phyloP scores from a whole-genome alignment of 2,329 filamentous ascomycete species.

The Ophiostoma novo-ulmi region DNA sequence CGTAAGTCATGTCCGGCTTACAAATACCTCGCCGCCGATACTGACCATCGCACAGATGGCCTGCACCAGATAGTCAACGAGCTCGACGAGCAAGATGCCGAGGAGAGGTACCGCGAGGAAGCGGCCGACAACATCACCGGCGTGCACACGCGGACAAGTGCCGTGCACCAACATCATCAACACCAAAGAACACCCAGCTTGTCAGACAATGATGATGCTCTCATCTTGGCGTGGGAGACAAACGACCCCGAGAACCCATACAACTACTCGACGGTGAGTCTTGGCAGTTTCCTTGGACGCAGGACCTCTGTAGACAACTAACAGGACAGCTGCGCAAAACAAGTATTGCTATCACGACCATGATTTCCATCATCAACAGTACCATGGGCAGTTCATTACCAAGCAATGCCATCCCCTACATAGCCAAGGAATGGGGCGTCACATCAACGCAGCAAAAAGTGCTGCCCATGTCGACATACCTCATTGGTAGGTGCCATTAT shows the following conservation, averaged over 20 bases:
- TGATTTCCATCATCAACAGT: conserved; percentile 60
- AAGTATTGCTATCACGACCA: conserved; percentile 49
- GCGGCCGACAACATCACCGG: conserved; percentile 21
- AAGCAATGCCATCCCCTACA: conserved; percentile 56
- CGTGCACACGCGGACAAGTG: not conserved
- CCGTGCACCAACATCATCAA: not conserved
- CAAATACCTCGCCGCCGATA: not conserved
- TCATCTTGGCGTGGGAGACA: conserved; percentile 43
- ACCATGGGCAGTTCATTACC: conserved; percentile 62
- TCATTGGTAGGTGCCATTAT: conserved; percentile 33
- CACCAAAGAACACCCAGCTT: conserved; percentile 24
- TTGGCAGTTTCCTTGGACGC: not conserved
- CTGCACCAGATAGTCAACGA: conserved; percentile 20
- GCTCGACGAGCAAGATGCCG: conserved; percentile 25
- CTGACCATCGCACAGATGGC: conserved; percentile 14
- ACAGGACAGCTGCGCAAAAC: conserved; percentile 43
- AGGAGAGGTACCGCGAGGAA: conserved; percentile 25
- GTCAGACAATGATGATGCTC: conserved; percentile 30
- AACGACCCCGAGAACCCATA: conserved; percentile 50
- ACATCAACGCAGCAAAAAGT: conserved; percentile 43
- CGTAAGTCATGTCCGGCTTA: not conserved
- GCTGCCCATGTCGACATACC: conserved; percentile 58
- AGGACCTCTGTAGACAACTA: not conserved
- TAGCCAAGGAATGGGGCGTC: conserved; percentile 53
- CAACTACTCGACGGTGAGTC: conserved; percentile 41